Evolutionary conservation across 192 early-diverging fungal species (phyloP).

Genomic region (Paraglomus brasilianum): DNA sequence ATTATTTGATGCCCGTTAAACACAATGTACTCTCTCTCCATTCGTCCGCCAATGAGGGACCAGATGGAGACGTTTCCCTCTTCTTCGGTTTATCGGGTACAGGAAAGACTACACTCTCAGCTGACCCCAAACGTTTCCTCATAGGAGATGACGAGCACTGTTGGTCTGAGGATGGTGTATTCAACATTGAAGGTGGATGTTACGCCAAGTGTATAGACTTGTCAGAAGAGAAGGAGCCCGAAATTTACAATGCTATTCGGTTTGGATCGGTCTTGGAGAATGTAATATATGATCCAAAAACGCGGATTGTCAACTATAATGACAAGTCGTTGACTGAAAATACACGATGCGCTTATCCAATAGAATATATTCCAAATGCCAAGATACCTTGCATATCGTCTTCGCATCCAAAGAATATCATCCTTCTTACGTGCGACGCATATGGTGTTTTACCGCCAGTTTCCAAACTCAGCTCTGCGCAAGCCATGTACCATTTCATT

Average conservation of each 20-base stretch:
- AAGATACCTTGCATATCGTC: conserved; percentile 86
- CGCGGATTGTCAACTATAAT: conserved; percentile 78
- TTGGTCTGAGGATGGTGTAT: conserved; percentile 95
- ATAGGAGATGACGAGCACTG: conserved; percentile 99
- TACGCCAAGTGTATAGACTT: conserved; percentile 98
- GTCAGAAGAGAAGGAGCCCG: conserved; percentile 95
- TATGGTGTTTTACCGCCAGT: conserved; percentile 95
- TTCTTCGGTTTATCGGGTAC: conserved; percentile 99
- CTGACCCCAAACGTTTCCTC: conserved; percentile 86
- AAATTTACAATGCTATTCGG: conserved; percentile 95
- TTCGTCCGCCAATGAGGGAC: conserved; percentile 94
- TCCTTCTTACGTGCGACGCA: conserved; percentile 94
- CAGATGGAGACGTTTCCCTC: conserved; percentile 86
- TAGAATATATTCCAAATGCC: conserved; percentile 92
- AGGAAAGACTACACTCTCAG: conserved; percentile 97
- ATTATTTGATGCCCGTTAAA: conserved; percentile 95
- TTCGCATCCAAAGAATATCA: conserved; percentile 91
- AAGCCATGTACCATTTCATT: conserved; percentile 98
- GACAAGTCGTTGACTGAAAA: conserved; percentile 87
- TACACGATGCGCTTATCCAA: conserved; percentile 96
- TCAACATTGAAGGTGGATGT: conserved; percentile 99
- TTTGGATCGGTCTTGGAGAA: conserved; percentile 95
- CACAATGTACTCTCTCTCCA: conserved; percentile 82
- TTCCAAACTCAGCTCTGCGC: conserved; percentile 79
- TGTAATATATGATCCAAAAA: conserved; percentile 77